These are phyloP conservation scores for Coniella vitis DNA, from an alignment of 2,329 filamentous ascomycete genomes.

Conservation along the genomic window DNA sequence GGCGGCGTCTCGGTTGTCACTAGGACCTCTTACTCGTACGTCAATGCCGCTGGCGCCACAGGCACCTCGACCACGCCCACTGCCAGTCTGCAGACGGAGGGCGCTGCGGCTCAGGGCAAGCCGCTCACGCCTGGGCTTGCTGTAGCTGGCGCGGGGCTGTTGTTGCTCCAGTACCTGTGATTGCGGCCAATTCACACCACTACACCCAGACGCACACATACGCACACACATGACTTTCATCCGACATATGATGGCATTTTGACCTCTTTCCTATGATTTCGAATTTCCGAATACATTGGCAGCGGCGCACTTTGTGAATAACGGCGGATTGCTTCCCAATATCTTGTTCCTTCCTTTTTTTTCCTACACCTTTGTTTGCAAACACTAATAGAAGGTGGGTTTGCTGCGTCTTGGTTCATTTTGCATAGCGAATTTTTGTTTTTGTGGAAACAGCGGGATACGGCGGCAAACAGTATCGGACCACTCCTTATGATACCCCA, in stretches of 20 bases:
- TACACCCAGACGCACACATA: background rate
- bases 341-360: background rate
- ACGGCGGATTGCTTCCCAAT: too few species aligned
- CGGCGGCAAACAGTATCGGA: conserved; percentile 16
- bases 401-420: too few species aligned
- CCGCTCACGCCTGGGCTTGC: background rate
- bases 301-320: too few species aligned
- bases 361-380: background rate
- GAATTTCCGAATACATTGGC: too few species aligned
- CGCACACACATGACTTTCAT: too few species aligned
- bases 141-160: conserved; percentile 1
- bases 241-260: too few species aligned
- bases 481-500: conserved; percentile 15
- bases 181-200: background rate
- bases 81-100: conserved; percentile 27
- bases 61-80: conserved; percentile 27
- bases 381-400: too few species aligned
- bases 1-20: conserved; percentile 41
- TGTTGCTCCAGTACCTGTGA: conserved; percentile 14
- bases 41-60: conserved; percentile 26
- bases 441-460: conserved; percentile 13
- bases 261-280: too few species aligned
- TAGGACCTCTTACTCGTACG: conserved; percentile 42
- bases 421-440: conserved; percentile 12
- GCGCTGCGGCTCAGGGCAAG: conserved; percentile 12